phyloP scores from a whole-genome alignment of 2,329 filamentous ascomycete genomes.

The Fusarium annulatum region DNA sequence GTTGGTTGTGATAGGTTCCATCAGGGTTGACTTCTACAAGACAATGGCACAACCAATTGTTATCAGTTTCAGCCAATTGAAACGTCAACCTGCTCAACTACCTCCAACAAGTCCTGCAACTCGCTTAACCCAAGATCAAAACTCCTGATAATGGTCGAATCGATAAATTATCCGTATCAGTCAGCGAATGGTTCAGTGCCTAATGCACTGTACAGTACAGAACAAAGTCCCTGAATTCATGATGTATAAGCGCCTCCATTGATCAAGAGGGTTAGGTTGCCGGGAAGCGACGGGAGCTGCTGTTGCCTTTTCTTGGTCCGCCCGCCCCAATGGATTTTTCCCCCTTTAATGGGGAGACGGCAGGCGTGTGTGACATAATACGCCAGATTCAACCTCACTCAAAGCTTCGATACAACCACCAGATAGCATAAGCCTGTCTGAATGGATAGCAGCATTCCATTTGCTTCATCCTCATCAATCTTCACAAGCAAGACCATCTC shows the following conservation, averaged over 20 bases:
- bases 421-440: background rate
- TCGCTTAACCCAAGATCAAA: conserved; percentile 10
- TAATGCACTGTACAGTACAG: background rate
- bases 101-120: background rate
- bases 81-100: background rate
- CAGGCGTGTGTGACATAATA: conserved; percentile 28
- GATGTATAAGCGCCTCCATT: conserved; percentile 8
- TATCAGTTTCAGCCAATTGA: background rate
- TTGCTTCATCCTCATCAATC: conserved; percentile 31
- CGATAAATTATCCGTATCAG: conserved; percentile 1
- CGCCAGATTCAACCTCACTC: conserved; percentile 32
- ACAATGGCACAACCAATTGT: background rate
- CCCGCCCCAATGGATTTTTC: conserved; percentile 44
- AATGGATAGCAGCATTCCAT: background rate
- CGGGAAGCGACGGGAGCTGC: conserved; percentile 19
- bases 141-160: conserved; percentile 7
- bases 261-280: conserved; percentile 11
- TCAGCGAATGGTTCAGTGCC: background rate
- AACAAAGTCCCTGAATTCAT: conserved; percentile 17
- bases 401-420: background rate
- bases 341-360: conserved; percentile 33
- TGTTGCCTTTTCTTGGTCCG: conserved; percentile 24
- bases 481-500: conserved; percentile 34
- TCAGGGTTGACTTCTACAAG: background rate
- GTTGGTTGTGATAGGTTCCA: background rate